Conservation (phyloP, 768 basidiomycete genomes). For the Leccinum fibrillosum region DNA sequence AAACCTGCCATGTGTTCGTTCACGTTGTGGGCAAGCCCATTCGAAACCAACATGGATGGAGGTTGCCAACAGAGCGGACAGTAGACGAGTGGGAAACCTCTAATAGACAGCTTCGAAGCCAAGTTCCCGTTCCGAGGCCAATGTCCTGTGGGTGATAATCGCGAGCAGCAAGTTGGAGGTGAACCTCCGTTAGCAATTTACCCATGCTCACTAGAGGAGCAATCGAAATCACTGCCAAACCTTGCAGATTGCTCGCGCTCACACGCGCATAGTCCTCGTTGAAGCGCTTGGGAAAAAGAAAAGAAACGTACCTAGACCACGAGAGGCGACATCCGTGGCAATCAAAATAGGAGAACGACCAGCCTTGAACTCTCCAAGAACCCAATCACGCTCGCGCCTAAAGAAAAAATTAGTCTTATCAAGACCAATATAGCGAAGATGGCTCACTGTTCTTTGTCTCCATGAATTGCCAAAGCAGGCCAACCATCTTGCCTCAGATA, state of each 20-base stretch:
- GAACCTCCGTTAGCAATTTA: constrained; percentile 20
- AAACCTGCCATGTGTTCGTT: constrained; percentile 24
- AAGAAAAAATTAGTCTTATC: background rate
- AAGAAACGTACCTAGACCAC: constrained; percentile 93
- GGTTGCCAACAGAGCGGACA: constrained; percentile 21
- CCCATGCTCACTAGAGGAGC: constrained; percentile 17
- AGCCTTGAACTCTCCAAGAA: constrained; percentile 95
- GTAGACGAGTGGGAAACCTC: constrained; percentile 21
- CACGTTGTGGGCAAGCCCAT: constrained; percentile 16
- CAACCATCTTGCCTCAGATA: constrained; percentile 97
- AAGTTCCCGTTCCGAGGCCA: constrained; percentile 22
- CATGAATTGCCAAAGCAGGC: constrained; percentile 99
- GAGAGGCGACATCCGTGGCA: constrained; percentile 98
- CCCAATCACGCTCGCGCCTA: constrained; percentile 99
- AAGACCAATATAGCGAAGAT: background rate
- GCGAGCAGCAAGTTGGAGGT: constrained; percentile 21
- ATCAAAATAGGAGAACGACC: constrained; percentile 97
- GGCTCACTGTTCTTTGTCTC: constrained; percentile 96
- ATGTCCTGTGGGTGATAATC: constrained; percentile 26
- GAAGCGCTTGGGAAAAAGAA: constrained; percentile 35
- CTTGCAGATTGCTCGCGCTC: constrained; percentile 29
- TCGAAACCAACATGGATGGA: constrained; percentile 22
- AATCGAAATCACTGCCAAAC: constrained; percentile 26
- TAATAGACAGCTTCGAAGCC: constrained; percentile 13
- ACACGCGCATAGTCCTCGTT: constrained; percentile 31